Conservation (phyloP, 2,329 filamentous ascomycete genomes). For the Fusarium austroafricanum region DNA sequence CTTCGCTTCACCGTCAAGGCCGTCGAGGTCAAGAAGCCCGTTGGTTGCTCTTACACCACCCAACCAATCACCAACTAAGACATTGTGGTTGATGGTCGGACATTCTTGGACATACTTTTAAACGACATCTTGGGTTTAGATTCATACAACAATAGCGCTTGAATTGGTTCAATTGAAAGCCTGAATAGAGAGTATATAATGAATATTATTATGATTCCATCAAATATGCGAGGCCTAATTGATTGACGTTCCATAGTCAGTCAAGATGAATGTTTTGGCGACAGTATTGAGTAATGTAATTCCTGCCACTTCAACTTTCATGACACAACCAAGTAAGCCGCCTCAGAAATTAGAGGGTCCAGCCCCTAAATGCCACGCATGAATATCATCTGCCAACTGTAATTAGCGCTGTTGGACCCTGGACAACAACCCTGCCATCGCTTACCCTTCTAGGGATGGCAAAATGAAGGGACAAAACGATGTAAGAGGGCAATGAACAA, state of each 20-base stretch:
- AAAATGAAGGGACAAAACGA: background rate
- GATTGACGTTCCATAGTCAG: no score
- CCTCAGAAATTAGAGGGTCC: background rate
- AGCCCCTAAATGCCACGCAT: background rate
- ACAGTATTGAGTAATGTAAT: background rate
- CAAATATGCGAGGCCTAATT: background rate
- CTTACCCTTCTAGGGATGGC: background rate
- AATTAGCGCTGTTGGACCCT: constrained; percentile 16
- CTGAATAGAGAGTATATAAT: constrained; percentile 16
- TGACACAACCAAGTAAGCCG: background rate
- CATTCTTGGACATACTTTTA: no score
- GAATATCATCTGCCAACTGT: constrained; percentile 2
- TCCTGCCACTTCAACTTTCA: background rate
- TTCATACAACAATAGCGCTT: constrained; percentile 12
- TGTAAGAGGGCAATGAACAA: no score
- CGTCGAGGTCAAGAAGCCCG: constrained; percentile 46
- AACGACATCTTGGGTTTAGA: no score
- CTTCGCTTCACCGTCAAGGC: constrained; percentile 51
- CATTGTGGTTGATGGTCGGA: no score
- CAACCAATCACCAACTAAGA: no score
- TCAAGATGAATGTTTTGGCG: no score
- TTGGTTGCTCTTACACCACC: constrained; percentile 55
- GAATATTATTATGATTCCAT: constrained; percentile 6
- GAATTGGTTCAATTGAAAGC: background rate
- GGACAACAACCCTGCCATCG: background rate